Conservation (phyloP, 306 rosid genomes). For the Inga leiocalycina region DNA sequence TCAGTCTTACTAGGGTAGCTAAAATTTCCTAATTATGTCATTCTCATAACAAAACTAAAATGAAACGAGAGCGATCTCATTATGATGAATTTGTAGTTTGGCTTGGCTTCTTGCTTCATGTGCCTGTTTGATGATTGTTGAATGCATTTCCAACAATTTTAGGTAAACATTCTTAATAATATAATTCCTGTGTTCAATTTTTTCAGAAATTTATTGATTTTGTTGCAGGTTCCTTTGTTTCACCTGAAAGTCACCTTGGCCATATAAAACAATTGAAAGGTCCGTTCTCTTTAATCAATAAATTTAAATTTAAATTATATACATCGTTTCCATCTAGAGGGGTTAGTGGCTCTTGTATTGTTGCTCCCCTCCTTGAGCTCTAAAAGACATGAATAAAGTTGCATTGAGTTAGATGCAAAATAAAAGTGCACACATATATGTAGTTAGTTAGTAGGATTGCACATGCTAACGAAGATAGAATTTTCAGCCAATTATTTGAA, state of each 20-base stretch:
- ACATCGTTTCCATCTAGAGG: neutral
- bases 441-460: conserved; percentile 22
- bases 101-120: conserved; percentile 29
- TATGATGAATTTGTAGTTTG: conserved; percentile 24
- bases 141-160: conserved; percentile 20
- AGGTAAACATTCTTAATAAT: conserved; percentile 5
- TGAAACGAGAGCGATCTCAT: conserved; percentile 7
- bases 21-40: conserved; percentile 11
- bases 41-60: neutral
- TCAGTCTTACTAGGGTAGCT: neutral
- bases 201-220: conserved; percentile 85
- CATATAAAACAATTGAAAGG: conserved; percentile 58
- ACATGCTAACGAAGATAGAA: neutral
- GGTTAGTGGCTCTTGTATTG: neutral
- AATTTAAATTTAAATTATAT: conserved; percentile 28
- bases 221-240: conserved; percentile 63
- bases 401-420: conserved; percentile 1
- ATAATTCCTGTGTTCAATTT: conserved; percentile 5
- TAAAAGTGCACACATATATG: conserved; percentile 8
- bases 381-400: conserved; percentile 9
- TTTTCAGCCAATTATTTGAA: conserved; percentile 9
- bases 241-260: conserved; percentile 41
- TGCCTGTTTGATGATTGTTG: conserved; percentile 12
- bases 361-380: conserved; percentile 9
- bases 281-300: conserved; percentile 36